Conservation (phyloP, 2,329 filamentous ascomycete species). For the Arthrobotrys entomopaga region DNA sequence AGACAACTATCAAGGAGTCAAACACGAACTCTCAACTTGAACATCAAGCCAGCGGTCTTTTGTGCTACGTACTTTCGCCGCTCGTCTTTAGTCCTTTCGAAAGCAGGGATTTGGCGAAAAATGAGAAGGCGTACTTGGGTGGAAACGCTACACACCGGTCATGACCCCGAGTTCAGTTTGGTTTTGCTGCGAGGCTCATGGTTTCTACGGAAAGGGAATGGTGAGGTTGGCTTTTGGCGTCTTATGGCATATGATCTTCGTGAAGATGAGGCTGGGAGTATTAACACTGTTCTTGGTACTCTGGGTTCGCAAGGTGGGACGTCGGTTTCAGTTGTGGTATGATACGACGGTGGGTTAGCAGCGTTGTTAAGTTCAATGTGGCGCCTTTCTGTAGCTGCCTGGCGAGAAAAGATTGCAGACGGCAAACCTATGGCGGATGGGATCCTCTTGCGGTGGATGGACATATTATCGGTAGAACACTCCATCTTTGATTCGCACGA, state of each 20-base stretch:
- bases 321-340: conserved; percentile 38
- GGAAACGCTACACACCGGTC: conserved; percentile 38
- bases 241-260: conserved; percentile 28
- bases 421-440: conserved; percentile 31
- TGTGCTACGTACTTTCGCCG: conserved; percentile 55
- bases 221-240: conserved; percentile 37
- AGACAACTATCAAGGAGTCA: conserved; percentile 25
- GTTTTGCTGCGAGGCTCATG: conserved; percentile 24
- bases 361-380: conserved; percentile 25
- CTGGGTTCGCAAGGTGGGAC: conserved; percentile 30
- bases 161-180: conserved; percentile 41
- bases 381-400: conserved; percentile 22
- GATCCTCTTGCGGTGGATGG: background rate
- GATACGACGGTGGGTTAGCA: conserved; percentile 12
- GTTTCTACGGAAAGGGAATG: conserved; percentile 7
- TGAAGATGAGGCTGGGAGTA: conserved; percentile 39
- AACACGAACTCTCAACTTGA: background rate
- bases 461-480: conserved; percentile 41
- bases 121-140: conserved; percentile 54
- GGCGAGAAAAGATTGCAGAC: conserved; percentile 8
- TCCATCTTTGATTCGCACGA: conserved; percentile 37
- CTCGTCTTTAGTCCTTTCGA: conserved; percentile 17
- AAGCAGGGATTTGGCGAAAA: conserved; percentile 25
- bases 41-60: conserved; percentile 34
- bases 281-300: conserved; percentile 35